Evolutionary conservation across 805 yeast species (phyloP), one percentile per base, ranked within the genome.

Genomic region (Candida andamanensis): DNA sequence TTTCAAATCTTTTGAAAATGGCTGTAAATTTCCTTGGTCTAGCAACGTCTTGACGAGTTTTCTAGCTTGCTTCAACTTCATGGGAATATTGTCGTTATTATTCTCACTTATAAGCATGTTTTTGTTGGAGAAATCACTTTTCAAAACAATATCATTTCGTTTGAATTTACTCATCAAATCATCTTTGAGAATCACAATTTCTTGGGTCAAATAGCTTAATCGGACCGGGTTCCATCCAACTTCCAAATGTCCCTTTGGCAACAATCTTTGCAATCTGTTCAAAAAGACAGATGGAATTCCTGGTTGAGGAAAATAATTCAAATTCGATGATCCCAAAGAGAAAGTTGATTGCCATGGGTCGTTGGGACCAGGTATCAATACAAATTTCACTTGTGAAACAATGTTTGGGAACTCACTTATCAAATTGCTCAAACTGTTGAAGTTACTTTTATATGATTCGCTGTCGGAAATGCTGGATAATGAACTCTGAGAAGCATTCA

Each of bases 301-400:
- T 13, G 66, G 61, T 47, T 80, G 83, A 0, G 98, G 98, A 17
- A 58, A 48, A 24, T 50, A 37, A 27, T 56, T 53, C 22, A 61
- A 33, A 30, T 55, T 52, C 0, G 66, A 52, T 6, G 63, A 46
- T 4, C 90, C 87, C 30, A 80, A 66, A 1, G 83, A 70, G 29
- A 71, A 72, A 33, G 79, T 65, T 1, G 92, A 74, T 21, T 79
- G 78, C 97, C 97, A 92, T 0, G 96, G 96, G 57, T 92, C 99
- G 44, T 85, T 83, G 25, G 76, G 75, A 1, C 98, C 97, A 0
- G 97, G 97, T 1, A 90, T 63, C 37, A 92, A 74, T 1, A 86
- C 59, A 17, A 92, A 55, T 31, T 80, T 77, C 17, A 82, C 68
- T 5, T 59, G 50, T 6, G 60, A 49, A 10, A 77, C 59, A 5